Conservation (phyloP, 306 rosid species). For the Prunus davidiana region DNA sequence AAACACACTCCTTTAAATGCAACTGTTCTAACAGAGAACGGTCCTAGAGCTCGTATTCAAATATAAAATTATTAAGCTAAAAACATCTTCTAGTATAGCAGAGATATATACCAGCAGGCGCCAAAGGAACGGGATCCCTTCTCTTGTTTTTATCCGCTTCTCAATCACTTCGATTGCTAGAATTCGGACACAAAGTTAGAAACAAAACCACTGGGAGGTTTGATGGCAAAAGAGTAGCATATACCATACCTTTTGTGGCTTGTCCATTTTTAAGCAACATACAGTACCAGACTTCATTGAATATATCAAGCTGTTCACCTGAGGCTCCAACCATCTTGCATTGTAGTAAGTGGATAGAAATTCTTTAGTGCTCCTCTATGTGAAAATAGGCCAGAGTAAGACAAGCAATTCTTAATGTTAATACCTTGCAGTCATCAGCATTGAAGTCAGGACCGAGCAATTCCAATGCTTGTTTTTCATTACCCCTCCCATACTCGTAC, state of each 20-base stretch:
- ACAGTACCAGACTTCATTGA: slow-evolving; percentile 76
- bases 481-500: slow-evolving; percentile 70
- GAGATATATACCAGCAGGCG: slow-evolving; percentile 57
- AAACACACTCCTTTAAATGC: neutral
- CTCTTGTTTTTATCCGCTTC: slow-evolving; percentile 53
- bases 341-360: neutral
- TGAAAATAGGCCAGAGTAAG: neutral
- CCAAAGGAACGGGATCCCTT: slow-evolving; percentile 67
- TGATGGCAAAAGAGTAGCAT: neutral
- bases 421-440: slow-evolving; percentile 67
- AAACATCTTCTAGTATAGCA: neutral
- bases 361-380: neutral
- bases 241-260: slow-evolving; percentile 50
- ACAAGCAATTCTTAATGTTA: neutral
- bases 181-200: slow-evolving; percentile 4
- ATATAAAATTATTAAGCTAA: neutral
- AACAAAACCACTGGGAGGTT: slow-evolving; percentile 6
- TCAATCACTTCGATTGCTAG: slow-evolving; percentile 62
- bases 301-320: slow-evolving; percentile 81
- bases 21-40: neutral
- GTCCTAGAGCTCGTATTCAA: neutral
- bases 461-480: slow-evolving; percentile 49
- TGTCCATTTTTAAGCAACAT: slow-evolving; percentile 62
- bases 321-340: slow-evolving; percentile 81
- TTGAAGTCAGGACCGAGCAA: slow-evolving; percentile 74